Percentiles rank a stretch among this genome's conserved stretches.
phyloP scores from a whole-genome alignment of 495 filamentous ascomycete species.

The Penicillium dipodomyicola region DNA sequence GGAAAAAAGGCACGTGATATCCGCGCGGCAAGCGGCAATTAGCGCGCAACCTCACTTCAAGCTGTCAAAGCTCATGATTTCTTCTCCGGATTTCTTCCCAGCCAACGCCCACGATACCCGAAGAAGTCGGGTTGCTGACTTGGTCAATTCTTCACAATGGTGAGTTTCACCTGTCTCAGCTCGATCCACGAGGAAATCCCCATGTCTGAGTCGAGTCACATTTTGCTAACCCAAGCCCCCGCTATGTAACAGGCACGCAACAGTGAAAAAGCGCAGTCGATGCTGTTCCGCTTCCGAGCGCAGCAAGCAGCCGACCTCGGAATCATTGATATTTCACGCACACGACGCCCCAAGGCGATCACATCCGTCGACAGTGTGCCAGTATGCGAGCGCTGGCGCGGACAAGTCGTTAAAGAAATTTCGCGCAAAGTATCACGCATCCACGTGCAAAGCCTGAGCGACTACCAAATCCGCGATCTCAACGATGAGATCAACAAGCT shows the following conservation, averaged over 20 bases:
- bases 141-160: constrained; percentile 34
- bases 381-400: constrained; percentile 94
- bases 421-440: constrained; percentile 94
- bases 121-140: constrained; percentile 22
- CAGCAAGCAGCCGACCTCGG: constrained; percentile 94
- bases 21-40: constrained; percentile 27
- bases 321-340: constrained; percentile 90
- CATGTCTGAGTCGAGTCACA: constrained; percentile 12
- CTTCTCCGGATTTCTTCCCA: constrained; percentile 23
- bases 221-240: constrained; percentile 22
- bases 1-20: constrained; percentile 21
- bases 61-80: constrained; percentile 30
- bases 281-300: constrained; percentile 99
- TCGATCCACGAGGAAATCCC: background rate
- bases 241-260: constrained; percentile 63
- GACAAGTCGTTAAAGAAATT: constrained; percentile 95
- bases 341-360: constrained; percentile 85
- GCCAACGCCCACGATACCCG: constrained; percentile 18
- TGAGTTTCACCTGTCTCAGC: constrained; percentile 13
- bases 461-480: constrained; percentile 95
- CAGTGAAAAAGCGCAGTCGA: constrained; percentile 97
- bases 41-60: constrained; percentile 28
- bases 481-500: constrained; percentile 99
- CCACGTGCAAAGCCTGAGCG: constrained; percentile 81
- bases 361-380: constrained; percentile 81